These are phyloP conservation scores for Inosperma sp. DNA, from an alignment of 768 basidiomycete species.

Conservation along the genomic window DNA sequence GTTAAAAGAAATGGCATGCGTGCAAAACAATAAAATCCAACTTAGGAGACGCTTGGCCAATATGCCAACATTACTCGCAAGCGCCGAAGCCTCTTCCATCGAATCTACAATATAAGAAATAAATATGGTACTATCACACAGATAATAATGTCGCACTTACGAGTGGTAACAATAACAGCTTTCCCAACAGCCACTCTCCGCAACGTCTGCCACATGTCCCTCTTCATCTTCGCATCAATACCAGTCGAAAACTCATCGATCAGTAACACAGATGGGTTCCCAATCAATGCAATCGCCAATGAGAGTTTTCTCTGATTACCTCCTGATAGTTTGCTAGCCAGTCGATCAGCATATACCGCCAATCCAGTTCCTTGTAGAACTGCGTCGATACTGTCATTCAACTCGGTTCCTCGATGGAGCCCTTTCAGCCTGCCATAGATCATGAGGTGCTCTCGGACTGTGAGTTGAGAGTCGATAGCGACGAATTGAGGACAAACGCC, in stretches of 20 bases:
- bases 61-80: slow-evolving; percentile 74
- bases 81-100: slow-evolving; percentile 80
- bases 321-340: slow-evolving; percentile 72
- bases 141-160: slow-evolving; percentile 33
- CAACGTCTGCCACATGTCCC: slow-evolving; percentile 78
- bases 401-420: slow-evolving; percentile 43
- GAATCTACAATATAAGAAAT: slow-evolving; percentile 44
- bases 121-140: background rate
- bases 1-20: background rate
- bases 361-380: slow-evolving; percentile 59
- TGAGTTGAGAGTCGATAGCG: slow-evolving; percentile 73
- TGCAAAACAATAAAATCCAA: slow-evolving; percentile 25
- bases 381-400: slow-evolving; percentile 49
- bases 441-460: slow-evolving; percentile 69
- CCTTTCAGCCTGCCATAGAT: slow-evolving; percentile 76
- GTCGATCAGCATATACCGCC: slow-evolving; percentile 55
- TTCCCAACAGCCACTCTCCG: slow-evolving; percentile 61
- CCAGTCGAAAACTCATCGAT: slow-evolving; percentile 85
- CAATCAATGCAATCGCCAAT: slow-evolving; percentile 69
- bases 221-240: slow-evolving; percentile 77
- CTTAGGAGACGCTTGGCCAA: slow-evolving; percentile 67
- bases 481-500: slow-evolving; percentile 86
- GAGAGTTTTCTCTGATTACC: slow-evolving; percentile 77
- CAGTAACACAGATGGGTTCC: slow-evolving; percentile 71
- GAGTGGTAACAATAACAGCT: slow-evolving; percentile 68